Evolutionary conservation across 148 eudicot genomes (phyloP), one percentile per base, ranked within the genome.

Genomic region (Dianthus caryophyllus): DNA sequence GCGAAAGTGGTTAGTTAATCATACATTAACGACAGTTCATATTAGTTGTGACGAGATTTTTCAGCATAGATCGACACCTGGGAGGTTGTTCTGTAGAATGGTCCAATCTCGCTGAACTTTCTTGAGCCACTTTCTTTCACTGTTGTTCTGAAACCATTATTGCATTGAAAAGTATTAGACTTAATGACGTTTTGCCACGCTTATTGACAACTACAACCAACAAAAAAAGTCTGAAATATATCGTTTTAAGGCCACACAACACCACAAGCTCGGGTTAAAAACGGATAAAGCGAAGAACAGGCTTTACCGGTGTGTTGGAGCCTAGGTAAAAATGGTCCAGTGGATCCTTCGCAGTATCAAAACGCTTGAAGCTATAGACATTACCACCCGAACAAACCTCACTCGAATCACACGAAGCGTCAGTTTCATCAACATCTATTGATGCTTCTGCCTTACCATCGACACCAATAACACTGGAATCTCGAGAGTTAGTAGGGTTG

Each of bases 81-180:
- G 99, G 55, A 94, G 82, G 68, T 94, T 94, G 69, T 86, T 94
- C 71, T 90, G 96, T 65, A 94, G 97, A 68, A 88, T 88, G 80
- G 77, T 82, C 99, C 99, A 94, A 75, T 94, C 99, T 80, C 78
- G 81, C 64, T 94, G 96, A 65, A 94, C 90, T 80, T 90, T 90
- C 78, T 88, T 90, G 44, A 90, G 90, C 99, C 97, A 94, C 73
- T 86, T 94, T 79, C 97, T 88, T 46, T 83, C 85, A 70, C 81
- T 83, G 66, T 77, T 84, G 70, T 64, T 81, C 96, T 94, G 87
- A 38, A 75, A 51, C 30, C 59, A 66, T 59, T 17, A 24, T 68
- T 41, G 12, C 62, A 12, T 0, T 48, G 33, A 57, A 33, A 24
- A 24, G 22, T 51, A 25, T 68, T 17, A 72, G 15, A 14, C 21